Evolutionary conservation across 2,329 filamentous ascomycete genomes (phyloP).

Genomic region (Neonectria coccinea): DNA sequence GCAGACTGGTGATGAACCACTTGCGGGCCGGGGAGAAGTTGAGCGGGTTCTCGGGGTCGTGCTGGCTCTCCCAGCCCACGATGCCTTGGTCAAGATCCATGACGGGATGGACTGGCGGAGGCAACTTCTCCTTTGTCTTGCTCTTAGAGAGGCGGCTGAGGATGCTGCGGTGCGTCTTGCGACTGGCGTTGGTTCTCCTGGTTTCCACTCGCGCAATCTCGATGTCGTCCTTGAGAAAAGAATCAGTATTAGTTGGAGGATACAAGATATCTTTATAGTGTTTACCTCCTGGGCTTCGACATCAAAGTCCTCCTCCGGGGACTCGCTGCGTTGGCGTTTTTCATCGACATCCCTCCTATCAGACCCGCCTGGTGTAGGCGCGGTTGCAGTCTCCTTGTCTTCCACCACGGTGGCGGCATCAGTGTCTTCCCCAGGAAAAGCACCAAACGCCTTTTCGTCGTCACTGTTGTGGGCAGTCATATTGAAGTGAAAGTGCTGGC

Average conservation of each 20-base stretch:
- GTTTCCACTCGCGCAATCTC: constrained; percentile 37
- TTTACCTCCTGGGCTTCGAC: constrained; percentile 41
- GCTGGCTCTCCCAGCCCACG: constrained; percentile 70
- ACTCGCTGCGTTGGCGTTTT: constrained; percentile 29
- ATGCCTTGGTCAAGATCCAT: constrained; percentile 65
- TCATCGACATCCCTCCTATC: constrained; percentile 14
- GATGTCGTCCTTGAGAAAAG: constrained; percentile 23
- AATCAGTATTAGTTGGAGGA: background rate
- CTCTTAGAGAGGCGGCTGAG: constrained; percentile 42
- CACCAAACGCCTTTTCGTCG: constrained; percentile 19
- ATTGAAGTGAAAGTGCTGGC: background rate
- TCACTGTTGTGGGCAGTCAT: constrained; percentile 18
- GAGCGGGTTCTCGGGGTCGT: constrained; percentile 68
- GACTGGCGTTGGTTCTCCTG: constrained; percentile 33
- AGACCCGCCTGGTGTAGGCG: background rate
- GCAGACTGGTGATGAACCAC: constrained; percentile 67
- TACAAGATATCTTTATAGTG: background rate
- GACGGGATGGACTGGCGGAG: constrained; percentile 55
- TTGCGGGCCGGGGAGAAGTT: constrained; percentile 68
- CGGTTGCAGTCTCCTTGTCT: constrained; percentile 14
- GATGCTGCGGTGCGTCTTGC: constrained; percentile 40
- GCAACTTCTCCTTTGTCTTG: constrained; percentile 48
- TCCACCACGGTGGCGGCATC: constrained; percentile 31
- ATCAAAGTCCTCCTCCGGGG: constrained; percentile 35
- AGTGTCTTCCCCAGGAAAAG: constrained; percentile 22